These are phyloP conservation scores for barrel medic (Medicago truncatula) DNA, from an alignment of 306 rosid species.

Conservation along the genomic window DNA sequence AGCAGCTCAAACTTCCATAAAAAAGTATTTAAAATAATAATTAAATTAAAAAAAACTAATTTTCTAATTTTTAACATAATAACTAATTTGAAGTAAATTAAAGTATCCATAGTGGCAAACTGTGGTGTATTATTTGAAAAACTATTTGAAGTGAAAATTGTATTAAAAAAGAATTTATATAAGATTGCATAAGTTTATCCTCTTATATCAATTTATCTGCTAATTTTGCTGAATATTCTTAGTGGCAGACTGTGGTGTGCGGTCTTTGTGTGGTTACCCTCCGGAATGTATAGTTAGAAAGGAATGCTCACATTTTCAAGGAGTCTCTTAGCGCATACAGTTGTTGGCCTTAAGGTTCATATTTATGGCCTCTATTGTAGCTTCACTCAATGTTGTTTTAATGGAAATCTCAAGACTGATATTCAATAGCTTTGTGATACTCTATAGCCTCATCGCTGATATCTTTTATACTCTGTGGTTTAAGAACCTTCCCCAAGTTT, in stretches of 20 bases:
- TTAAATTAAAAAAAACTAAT: background rate
- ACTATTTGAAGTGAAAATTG: background rate
- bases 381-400: conserved; percentile 23
- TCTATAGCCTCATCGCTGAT: conserved; percentile 1
- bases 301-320: conserved; percentile 24
- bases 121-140: no score
- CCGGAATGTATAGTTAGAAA: conserved; percentile 20
- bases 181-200: background rate
- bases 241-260: conserved; percentile 30
- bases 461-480: background rate
- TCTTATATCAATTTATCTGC: background rate
- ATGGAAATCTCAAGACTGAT: background rate
- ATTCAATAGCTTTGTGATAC: background rate
- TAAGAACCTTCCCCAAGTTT: conserved; percentile 13
- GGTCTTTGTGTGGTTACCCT: conserved; percentile 26
- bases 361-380: conserved; percentile 1
- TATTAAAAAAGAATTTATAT: background rate
- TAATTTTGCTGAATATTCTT: conserved; percentile 7
- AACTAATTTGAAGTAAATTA: background rate
- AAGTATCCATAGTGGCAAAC: background rate
- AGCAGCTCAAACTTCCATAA: background rate
- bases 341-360: conserved; percentile 14
- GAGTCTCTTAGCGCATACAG: conserved; percentile 10
- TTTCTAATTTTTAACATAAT: background rate
- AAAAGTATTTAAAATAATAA: background rate